Base-by-base conservation (phyloP, 2,329 filamentous ascomycete genomes). In the Alternaria gansuensis region DNA sequence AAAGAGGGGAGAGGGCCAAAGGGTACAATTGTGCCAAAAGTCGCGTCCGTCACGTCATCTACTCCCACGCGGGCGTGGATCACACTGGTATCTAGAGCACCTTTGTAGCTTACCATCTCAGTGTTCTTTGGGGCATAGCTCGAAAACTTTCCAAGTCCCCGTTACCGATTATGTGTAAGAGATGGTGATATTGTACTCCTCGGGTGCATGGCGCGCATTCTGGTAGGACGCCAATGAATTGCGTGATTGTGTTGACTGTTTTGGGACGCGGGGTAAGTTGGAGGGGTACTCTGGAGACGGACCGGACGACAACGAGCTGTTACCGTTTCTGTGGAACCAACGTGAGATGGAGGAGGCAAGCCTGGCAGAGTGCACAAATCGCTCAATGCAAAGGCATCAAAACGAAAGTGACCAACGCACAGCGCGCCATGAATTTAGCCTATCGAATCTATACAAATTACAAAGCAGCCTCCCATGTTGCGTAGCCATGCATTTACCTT, bases 1-100 rank as follows among this genome's bases (percentile, higher is more conserved):
- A 58, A 43, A 39, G 55, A 46, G 49, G 28, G 49, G 49, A 57
- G 14, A 57, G 14, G 24, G 13, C 14, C 34, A 53, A 24, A 13
- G 17, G 10, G 7, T 26, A 17, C 14, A 56, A 24, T 39, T 36
- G 39, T 33, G 26, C 43, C 21, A 29, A 39, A 31, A 21, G 34
- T 53, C 49, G 49, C 41, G 28, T 45, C 41, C n/a, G 50, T 58
- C 55, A 58, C 43, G 55, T 54, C 55, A 58, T 58, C 26, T 34
- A 9, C 26, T 13, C 50, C 55, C 36, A 36, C 41, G 41, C 50
- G 44, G 44, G 31, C 36, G 31, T 34, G 31, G 31, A 36, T 48
- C 29, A 24, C 29, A 24, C 11, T 34, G 21, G 29, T 46, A 24
- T 5, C 44, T 21, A 46, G 29, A 46, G 44, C 29, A 24, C 17